Evolutionary conservation across 441 rosid genomes (phyloP).

Genomic region (Erysimum pusillum): DNA sequence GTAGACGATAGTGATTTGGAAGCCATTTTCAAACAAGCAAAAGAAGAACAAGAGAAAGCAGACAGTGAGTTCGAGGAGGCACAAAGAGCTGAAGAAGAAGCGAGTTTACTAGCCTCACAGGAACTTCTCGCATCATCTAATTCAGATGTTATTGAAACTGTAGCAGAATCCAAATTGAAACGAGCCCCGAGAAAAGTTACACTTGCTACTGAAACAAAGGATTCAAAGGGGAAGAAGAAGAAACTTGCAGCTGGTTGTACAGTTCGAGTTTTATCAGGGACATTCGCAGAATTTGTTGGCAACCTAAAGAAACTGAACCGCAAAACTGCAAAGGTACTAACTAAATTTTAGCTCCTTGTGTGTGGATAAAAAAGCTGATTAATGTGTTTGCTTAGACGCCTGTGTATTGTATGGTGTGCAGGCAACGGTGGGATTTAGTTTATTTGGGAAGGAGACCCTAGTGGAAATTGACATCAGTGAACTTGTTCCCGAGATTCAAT

Average conservation of each 20-base stretch:
- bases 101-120: constrained; percentile 37
- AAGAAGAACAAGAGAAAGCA: constrained; percentile 76
- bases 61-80: constrained; percentile 69
- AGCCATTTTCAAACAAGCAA: constrained; percentile 71
- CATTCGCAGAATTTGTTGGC: constrained; percentile 77
- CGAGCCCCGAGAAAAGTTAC: constrained; percentile 44
- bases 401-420: constrained; percentile 51
- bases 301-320: constrained; percentile 75
- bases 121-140: constrained; percentile 22
- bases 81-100: constrained; percentile 52
- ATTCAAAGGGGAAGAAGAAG: constrained; percentile 47
- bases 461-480: constrained; percentile 78
- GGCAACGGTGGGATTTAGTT: constrained; percentile 83
- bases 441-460: constrained; percentile 86
- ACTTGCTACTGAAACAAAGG: constrained; percentile 39
- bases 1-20: constrained; percentile 74
- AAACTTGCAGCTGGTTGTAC: constrained; percentile 64
- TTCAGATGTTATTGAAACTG: constrained; percentile 44
- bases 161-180: constrained; percentile 50
- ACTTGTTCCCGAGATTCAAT: constrained; percentile 63
- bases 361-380: not conserved
- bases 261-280: constrained; percentile 78
- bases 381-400: constrained; percentile 16
- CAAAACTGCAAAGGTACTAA: constrained; percentile 70
- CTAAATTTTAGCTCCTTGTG: constrained; percentile 7